Conservation (phyloP, 2,329 filamentous ascomycete genomes). For the Penicillium oxalicum region DNA sequence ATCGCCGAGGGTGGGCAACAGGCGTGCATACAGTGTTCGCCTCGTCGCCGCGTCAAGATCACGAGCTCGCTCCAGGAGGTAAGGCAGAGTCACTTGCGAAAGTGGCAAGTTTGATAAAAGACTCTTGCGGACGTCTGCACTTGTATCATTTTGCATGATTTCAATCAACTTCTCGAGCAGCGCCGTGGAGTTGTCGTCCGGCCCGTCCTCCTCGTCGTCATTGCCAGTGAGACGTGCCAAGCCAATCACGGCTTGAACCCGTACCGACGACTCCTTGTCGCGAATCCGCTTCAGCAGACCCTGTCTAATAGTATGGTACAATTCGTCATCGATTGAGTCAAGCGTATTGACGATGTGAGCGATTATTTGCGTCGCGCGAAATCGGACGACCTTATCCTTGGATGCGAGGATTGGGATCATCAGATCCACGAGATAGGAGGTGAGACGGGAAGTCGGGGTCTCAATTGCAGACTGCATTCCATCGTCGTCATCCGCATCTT, state of each 20-base stretch:
- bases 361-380: constrained; percentile 80
- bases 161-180: constrained; percentile 78
- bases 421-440: constrained; percentile 64
- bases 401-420: constrained; percentile 70
- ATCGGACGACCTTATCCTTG: constrained; percentile 91
- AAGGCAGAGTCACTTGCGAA: constrained; percentile 72
- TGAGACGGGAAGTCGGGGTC: constrained; percentile 77
- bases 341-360: constrained; percentile 89
- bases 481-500: constrained; percentile 60
- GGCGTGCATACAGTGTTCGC: constrained; percentile 75
- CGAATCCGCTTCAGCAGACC: constrained; percentile 77
- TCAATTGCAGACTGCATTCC: constrained; percentile 68
- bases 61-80: constrained; percentile 80
- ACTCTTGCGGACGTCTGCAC: constrained; percentile 83
- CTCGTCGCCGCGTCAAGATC: constrained; percentile 82
- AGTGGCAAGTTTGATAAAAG: constrained; percentile 88
- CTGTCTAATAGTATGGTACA: constrained; percentile 76
- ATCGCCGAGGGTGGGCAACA: constrained; percentile 84
- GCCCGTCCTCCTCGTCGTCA: constrained; percentile 61
- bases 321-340: constrained; percentile 82
- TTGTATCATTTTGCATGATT: constrained; percentile 87
- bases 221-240: constrained; percentile 79
- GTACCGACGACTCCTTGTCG: constrained; percentile 89
- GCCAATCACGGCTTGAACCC: constrained; percentile 85
- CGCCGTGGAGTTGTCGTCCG: constrained; percentile 59